Percentiles rank a stretch among this genome's conserved stretches.
phyloP scores from a whole-genome alignment of 345 rosid genomes.

The Populus davidiana region DNA sequence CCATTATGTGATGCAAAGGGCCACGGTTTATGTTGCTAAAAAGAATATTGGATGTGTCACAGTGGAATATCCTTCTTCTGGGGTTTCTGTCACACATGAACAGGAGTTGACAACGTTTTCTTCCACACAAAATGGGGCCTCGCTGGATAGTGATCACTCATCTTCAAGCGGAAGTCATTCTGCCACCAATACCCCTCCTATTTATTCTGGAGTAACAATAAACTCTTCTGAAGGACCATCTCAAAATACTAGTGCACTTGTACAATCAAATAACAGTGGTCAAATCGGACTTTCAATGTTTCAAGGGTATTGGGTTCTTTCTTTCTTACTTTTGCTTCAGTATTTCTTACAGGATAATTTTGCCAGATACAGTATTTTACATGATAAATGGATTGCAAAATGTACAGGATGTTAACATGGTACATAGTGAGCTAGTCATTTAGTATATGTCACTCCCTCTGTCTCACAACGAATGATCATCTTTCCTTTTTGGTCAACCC shows the following conservation, averaged over 20 bases:
- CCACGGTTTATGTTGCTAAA: too few relatives aligned
- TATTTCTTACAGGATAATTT: not conserved
- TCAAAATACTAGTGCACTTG: conserved; percentile 39
- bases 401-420: not conserved
- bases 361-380: not conserved
- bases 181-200: conserved; percentile 31
- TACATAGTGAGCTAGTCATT: not conserved
- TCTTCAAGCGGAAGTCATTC: conserved; percentile 40
- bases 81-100: conserved; percentile 32
- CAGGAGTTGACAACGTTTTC: conserved; percentile 57
- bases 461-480: too few relatives aligned
- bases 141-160: conserved; percentile 28
- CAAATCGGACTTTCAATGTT: conserved; percentile 64
- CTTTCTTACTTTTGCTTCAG: not conserved
- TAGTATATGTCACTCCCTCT: not conserved
- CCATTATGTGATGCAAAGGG: too few relatives aligned
- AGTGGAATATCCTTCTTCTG: conserved; percentile 55
- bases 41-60: not conserved
- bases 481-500: too few relatives aligned
- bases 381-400: not conserved
- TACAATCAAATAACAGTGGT: conserved; percentile 39
- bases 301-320: conserved; percentile 58
- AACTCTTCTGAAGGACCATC: conserved; percentile 38
- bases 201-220: conserved; percentile 25
- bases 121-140: conserved; percentile 32